Evolutionary conservation across 2,329 filamentous ascomycete species (phyloP).

Genomic region (Fusarium decemcellulare): DNA sequence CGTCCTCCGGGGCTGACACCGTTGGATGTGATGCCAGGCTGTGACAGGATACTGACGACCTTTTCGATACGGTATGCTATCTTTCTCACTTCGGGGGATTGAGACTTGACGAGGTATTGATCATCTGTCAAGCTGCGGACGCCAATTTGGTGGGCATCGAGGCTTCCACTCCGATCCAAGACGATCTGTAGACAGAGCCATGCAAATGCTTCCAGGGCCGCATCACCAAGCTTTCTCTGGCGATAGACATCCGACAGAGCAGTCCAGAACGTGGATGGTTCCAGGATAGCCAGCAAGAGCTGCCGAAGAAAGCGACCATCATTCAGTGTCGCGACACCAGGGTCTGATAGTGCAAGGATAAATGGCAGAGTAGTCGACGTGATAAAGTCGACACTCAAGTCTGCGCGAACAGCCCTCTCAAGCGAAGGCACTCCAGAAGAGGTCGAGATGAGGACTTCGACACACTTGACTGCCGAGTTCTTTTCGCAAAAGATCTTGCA

Average conservation of each 20-base stretch:
- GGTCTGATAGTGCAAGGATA: conserved; percentile 21
- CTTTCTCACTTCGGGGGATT: conserved; percentile 42
- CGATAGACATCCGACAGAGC: conserved; percentile 55
- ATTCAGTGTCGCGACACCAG: conserved; percentile 33
- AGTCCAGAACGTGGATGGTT: conserved; percentile 70
- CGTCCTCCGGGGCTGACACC: conserved; percentile 70
- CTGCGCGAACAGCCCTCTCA: conserved; percentile 44
- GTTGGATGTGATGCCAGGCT: background rate
- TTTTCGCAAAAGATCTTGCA: conserved; percentile 25
- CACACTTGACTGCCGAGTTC: conserved; percentile 35
- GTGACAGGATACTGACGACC: conserved; percentile 48
- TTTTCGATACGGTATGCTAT: conserved; percentile 57
- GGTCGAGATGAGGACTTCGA: conserved; percentile 47
- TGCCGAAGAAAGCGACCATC: conserved; percentile 39
- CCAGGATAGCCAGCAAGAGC: conserved; percentile 60
- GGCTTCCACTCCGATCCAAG: conserved; percentile 30
- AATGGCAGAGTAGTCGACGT: conserved; percentile 28
- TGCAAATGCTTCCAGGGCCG: conserved; percentile 55
- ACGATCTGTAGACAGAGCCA: conserved; percentile 66
- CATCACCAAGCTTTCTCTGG: conserved; percentile 49
- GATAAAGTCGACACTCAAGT: conserved; percentile 49
- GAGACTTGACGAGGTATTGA: conserved; percentile 43
- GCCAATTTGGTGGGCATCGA: conserved; percentile 21
- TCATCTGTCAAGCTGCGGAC: conserved; percentile 47
- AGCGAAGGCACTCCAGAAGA: conserved; percentile 40